A percentile compares a stretch with the other conserved stretches of the same genome.
Conservation (phyloP, 2,329 filamentous ascomycete species). For the Knoxdaviesia capensis region DNA sequence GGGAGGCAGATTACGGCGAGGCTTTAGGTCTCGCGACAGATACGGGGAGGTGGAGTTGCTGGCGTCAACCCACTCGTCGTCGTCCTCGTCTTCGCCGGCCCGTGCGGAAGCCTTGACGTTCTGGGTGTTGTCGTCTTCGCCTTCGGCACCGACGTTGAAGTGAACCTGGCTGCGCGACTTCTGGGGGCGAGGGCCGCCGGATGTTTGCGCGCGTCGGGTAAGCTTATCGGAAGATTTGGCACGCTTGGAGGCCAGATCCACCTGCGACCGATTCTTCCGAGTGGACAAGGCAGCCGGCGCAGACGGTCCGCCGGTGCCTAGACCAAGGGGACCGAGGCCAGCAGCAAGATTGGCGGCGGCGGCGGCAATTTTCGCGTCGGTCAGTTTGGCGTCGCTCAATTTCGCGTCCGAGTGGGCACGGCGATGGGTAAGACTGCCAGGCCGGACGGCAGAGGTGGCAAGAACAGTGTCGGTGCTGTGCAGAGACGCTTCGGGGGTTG, state of each 20-base stretch:
- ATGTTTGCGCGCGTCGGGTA: conserved; percentile 3
- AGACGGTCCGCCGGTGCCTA: conserved; percentile 15
- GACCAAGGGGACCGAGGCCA: conserved; percentile 11
- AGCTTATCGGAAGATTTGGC: conserved; percentile 29
- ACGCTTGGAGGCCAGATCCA: conserved; percentile 29
- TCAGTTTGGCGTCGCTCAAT: neutral
- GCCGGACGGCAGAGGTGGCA: neutral
- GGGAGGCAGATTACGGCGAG: neutral
- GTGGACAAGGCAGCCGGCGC: conserved; percentile 21
- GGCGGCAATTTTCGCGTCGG: conserved; percentile 2
- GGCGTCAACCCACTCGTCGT: conserved; percentile 49
- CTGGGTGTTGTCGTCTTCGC: conserved; percentile 29
- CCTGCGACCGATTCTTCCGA: conserved; percentile 37
- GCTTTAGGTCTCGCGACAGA: neutral
- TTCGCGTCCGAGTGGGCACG: conserved; percentile 7
- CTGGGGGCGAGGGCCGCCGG: conserved; percentile 19
- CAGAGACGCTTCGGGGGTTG: neutral
- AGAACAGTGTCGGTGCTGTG: conserved; percentile 1
- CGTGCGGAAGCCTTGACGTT: conserved; percentile 13
- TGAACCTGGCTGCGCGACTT: conserved; percentile 32
- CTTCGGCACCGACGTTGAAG: conserved; percentile 36
- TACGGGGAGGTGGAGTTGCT: conserved; percentile 42
- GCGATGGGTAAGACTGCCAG: conserved; percentile 5
- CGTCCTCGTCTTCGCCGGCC: conserved; percentile 17
- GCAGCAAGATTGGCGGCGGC: conserved; percentile 5